Evolutionary conservation across 139 green algal genomes (phyloP).

Genomic region (Tetratostichococcus sp.): DNA sequence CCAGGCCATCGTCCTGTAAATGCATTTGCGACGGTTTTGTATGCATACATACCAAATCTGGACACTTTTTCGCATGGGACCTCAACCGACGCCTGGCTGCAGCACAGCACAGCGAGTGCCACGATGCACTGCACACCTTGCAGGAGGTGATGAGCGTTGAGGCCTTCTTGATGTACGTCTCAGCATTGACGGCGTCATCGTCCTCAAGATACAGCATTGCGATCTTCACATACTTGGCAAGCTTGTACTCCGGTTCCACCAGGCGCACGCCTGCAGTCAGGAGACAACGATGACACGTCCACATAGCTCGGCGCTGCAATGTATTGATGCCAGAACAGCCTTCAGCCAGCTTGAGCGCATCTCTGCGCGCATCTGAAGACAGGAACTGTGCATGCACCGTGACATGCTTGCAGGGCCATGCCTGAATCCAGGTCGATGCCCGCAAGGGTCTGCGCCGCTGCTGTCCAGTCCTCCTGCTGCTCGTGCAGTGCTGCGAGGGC

Average conservation of each 20-base stretch:
- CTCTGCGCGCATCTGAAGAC: too few species aligned
- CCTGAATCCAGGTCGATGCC: constrained; percentile 90
- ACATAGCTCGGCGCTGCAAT: too few species aligned
- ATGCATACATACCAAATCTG: background rate
- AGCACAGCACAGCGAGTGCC: too few species aligned
- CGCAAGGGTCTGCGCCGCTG: constrained; percentile 77
- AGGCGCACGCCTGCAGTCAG: constrained; percentile 24
- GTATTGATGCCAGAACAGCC: too few species aligned
- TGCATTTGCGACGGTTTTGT: background rate
- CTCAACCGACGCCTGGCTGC: too few species aligned
- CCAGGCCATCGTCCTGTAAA: constrained; percentile 66
- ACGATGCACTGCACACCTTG: background rate
- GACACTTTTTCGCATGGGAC: too few species aligned
- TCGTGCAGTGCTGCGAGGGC: constrained; percentile 48
- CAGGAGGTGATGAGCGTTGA: constrained; percentile 64
- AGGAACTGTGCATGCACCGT: too few species aligned
- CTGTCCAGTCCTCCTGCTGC: constrained; percentile 82
- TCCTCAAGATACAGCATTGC: constrained; percentile 93
- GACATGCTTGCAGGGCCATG: too few species aligned
- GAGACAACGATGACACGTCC: background rate
- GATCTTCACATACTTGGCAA: constrained; percentile 89
- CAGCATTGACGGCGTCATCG: constrained; percentile 84
- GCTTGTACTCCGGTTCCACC: constrained; percentile 74
- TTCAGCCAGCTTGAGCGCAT: too few species aligned
- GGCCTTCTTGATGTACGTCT: constrained; percentile 93